These are phyloP conservation scores for Solioccasus polychromus DNA, from an alignment of 768 basidiomycete genomes.

Conservation along the genomic window DNA sequence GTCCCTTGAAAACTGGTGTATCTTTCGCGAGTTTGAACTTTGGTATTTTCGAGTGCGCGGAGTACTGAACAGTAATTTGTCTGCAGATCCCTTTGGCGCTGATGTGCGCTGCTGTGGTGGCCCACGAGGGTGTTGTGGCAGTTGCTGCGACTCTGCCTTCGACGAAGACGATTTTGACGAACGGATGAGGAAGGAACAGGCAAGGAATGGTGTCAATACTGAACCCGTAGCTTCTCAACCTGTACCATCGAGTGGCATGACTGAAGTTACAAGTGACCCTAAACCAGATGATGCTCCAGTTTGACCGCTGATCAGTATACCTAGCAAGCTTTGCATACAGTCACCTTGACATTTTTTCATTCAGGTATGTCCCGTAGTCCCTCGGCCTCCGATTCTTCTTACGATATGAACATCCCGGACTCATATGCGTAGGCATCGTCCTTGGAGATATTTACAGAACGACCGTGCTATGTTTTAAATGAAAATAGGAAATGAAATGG, in stretches of 20 bases:
- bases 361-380: too few species aligned
- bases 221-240: constrained; percentile 23
- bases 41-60: neutral
- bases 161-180: constrained; percentile 30
- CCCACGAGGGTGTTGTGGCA: constrained; percentile 25
- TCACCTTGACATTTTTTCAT: neutral
- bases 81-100: constrained; percentile 24
- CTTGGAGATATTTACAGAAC: too few species aligned
- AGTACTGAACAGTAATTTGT: neutral
- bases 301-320: neutral
- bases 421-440: too few species aligned
- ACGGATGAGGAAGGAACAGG: constrained; percentile 23
- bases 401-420: too few species aligned
- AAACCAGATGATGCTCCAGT: neutral
- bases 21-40: constrained; percentile 17
- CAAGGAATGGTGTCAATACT: constrained; percentile 10
- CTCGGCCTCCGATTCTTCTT: too few species aligned
- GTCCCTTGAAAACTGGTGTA: constrained; percentile 23
- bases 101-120: constrained; percentile 25
- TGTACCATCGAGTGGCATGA: constrained; percentile 19
- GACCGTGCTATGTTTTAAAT: too few species aligned
- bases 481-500: too few species aligned
- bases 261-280: constrained; percentile 4
- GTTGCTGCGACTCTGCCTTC: constrained; percentile 29
- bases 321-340: neutral